Conservation (phyloP, 2,329 filamentous ascomycete genomes). For the Calonectria crousiana region DNA sequence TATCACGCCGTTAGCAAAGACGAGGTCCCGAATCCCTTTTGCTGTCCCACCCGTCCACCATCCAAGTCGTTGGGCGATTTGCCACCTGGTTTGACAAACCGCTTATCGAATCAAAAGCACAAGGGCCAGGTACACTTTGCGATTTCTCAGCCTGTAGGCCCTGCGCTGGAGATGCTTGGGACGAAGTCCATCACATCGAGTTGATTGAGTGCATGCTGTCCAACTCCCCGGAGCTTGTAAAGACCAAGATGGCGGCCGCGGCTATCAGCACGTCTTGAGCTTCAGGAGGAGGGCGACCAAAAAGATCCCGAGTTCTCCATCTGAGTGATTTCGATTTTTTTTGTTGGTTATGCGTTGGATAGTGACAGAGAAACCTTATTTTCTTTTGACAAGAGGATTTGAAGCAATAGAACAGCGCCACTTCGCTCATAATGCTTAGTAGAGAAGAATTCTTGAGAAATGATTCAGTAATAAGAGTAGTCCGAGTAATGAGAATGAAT, state of each 20-base stretch:
- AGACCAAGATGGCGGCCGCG: constrained; percentile 29
- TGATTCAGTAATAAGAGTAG: neutral
- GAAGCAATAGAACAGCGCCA: neutral
- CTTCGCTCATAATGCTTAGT: neutral
- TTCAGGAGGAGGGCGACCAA: neutral
- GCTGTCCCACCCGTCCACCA: neutral
- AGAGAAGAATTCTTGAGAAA: neutral
- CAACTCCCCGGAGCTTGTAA: constrained; percentile 19
- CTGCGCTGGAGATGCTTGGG: neutral
- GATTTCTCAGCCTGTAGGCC: neutral
- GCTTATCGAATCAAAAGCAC: neutral
- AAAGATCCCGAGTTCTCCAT: neutral
- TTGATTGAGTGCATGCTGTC: constrained; percentile 24
- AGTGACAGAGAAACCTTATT: neutral
- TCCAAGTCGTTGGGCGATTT: neutral
- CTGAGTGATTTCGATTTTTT: neutral
- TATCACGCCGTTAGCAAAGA: neutral
- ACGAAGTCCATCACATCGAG: neutral
- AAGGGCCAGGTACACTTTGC: neutral
- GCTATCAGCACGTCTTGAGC: constrained; percentile 19
- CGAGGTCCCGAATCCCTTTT: too few species aligned
- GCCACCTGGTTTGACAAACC: neutral
- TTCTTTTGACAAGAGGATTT: neutral
- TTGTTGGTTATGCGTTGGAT: neutral
- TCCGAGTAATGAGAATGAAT: neutral